A percentile compares a stretch with the other conserved stretches of the same genome.
phyloP scores from a whole-genome alignment of 1,139 yeast species.

The Zygotorulaspora mrakii region DNA sequence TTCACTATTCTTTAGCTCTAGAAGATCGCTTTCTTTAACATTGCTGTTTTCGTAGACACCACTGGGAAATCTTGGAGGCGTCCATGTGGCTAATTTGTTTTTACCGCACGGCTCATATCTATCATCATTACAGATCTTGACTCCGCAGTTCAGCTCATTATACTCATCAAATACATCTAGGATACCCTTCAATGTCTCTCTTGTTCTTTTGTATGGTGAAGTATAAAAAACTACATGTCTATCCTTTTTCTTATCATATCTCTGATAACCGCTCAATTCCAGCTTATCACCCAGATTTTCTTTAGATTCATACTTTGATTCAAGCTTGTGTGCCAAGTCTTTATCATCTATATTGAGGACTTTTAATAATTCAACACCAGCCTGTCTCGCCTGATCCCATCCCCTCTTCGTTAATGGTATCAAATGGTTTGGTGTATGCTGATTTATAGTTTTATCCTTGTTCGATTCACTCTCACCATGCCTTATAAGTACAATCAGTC shows the following conservation, averaged over 20 bases:
- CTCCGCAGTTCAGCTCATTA: constrained; percentile 24
- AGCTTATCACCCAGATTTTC: constrained; percentile 15
- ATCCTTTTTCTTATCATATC: constrained; percentile 17
- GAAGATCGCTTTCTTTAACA: constrained; percentile 13
- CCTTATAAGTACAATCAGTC: constrained; percentile 71
- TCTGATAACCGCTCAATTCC: constrained; percentile 18
- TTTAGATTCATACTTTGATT: constrained; percentile 20
- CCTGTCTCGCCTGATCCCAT: constrained; percentile 59
- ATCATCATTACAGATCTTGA: constrained; percentile 16
- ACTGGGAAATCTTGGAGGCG: constrained; percentile 24
- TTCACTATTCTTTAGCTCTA: constrained; percentile 18
- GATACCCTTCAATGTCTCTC: constrained; percentile 71
- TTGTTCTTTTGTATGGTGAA: constrained; percentile 74
- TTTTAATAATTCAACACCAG: constrained; percentile 58
- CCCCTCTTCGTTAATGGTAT: constrained; percentile 70
- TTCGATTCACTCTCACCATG: constrained; percentile 94
- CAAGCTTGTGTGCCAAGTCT: constrained; percentile 25
- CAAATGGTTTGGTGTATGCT: constrained; percentile 71
- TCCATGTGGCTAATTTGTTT: constrained; percentile 21
- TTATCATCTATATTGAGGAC: constrained; percentile 51
- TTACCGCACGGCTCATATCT: constrained; percentile 20
- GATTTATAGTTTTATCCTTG: constrained; percentile 73
- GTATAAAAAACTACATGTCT: constrained; percentile 54
- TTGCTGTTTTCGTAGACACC: constrained; percentile 29
- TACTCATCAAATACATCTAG: constrained; percentile 51